Base-by-base conservation (phyloP, 2,329 filamentous ascomycete genomes). In the Colletotrichum sp. region DNA sequence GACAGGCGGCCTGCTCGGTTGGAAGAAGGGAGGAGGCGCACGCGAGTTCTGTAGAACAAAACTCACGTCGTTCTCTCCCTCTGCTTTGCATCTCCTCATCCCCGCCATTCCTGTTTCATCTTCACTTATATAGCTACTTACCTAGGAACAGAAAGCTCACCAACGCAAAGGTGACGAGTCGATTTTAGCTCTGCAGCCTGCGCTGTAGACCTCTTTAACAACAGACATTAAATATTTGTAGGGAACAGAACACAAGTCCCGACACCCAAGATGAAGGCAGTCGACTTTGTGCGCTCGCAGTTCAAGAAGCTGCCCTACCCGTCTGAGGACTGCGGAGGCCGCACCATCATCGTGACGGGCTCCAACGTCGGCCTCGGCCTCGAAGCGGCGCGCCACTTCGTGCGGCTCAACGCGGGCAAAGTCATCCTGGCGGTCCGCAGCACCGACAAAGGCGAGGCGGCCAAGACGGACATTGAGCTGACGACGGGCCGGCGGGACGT, bases 351-450 rank as follows among this genome's bases (percentile, higher is more conserved):
- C 28, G 79, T 89, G 43, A 88, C 86, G 0, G 87, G 87, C n/a
- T 82, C 84, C 63, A 89, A 88, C 65, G 79, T 78, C 32, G 85
- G 86, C 13, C 79, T 88, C 4, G 87, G 87, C 6, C 81, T 84
- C 21, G 87, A 88, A 75, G 84, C 85, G 39, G 83, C 84, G 15
- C 82, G 83, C 6, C 85, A 88, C 70, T 84, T 88, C 72, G 80
- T 83, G 12, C 81, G 81, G 7, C 83, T 88, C 30, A 80, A 82
- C 5, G 86, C 86, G 8, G 77, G 80, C 24, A 84, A 83, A 28
- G 83, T 90, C 18, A 86, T 90, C 43, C 79, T 90, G 18, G 87
- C 82, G 39, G 84, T 84, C 18, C 86, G 88, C 52, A 81, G 79
- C 52, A 65, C 84, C 2, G 80, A 82, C 4, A 87, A 86, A 65